A percentile compares a stretch with the other conserved stretches of the same genome.
These are phyloP conservation scores for Solioccasus polychromus DNA, from an alignment of 768 basidiomycete species.

Conservation along the genomic window DNA sequence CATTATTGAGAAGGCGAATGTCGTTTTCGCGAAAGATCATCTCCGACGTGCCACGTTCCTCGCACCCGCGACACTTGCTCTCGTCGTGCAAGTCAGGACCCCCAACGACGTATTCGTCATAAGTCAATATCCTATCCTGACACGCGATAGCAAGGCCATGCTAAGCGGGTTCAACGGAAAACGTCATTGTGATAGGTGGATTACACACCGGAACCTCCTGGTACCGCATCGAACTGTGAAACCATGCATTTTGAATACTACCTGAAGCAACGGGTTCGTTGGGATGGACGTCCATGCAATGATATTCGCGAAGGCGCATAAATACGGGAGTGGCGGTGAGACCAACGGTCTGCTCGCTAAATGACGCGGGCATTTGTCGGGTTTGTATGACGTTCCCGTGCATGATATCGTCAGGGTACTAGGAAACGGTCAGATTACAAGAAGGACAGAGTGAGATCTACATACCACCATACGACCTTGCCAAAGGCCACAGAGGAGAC, in stretches of 20 bases:
- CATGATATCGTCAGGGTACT: conserved; percentile 22
- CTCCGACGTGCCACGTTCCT: conserved; percentile 26
- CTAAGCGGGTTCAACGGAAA: conserved; percentile 9
- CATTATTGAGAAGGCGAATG: conserved; percentile 8
- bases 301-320: conserved; percentile 57
- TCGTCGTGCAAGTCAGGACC: conserved; percentile 41
- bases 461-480: conserved; percentile 62
- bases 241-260: conserved; percentile 42
- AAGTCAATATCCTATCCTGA: conserved; percentile 28
- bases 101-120: conserved; percentile 41
- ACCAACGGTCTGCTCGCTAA: conserved; percentile 34
- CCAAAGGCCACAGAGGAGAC: conserved; percentile 56
- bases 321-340: conserved; percentile 51
- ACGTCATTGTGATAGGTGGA: conserved; percentile 1
- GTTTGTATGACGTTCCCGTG: conserved; percentile 20
- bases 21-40: conserved; percentile 30
- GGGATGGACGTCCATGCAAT: conserved; percentile 40
- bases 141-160: conserved; percentile 22
- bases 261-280: conserved; percentile 33
- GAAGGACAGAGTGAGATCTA: conserved; percentile 3
- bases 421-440: not conserved
- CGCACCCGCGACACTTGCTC: conserved; percentile 35
- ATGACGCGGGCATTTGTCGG: conserved; percentile 23
- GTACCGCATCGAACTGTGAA: conserved; percentile 23
- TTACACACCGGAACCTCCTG: conserved; percentile 25